Base-by-base conservation (phyloP, 2,329 filamentous ascomycete species). In the Fusarium transvaalense region DNA sequence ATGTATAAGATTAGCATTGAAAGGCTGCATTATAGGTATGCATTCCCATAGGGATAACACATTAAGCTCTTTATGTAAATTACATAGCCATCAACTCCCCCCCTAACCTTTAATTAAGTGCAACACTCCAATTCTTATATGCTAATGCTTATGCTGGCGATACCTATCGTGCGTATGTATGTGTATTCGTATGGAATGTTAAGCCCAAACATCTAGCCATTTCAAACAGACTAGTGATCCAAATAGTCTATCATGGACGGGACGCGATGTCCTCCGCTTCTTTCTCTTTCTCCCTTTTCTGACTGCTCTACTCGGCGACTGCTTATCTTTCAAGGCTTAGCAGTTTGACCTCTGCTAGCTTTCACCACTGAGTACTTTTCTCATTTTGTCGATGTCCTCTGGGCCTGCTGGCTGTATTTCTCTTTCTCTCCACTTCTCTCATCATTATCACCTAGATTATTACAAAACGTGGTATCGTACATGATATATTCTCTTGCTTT, bases 381-480 rank as follows among this genome's bases (percentile, higher is more conserved):
- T 52, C 38, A 27, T 42, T 54, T 47, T 43, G 56, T 38, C 48
- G 47, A 46, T 38, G 10, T 39, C 60, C 51, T 52, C 41, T 45
- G 62, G 56, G 57, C 55, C 52, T 41, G 32, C 66, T 51, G 61
- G 50, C 46, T 68, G 55, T 59, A 67, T 63, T 63, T 54, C 62
- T 15, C 48, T 57, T 56, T 21, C 45, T 38, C 38, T 55, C 39
- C 38, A 19, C n/a, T 51, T 34, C 55, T 46, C 43, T 47, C 31
- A 50, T 39, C 41, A 56, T 66, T 53, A 51, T 68, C 61, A 57
- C 64, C 61, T 67, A 70, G 56, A 73, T 74, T 74, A 74, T 71
- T 64, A 64, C 61, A 64, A 69, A 74, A 71, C 53, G 46, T 63
- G 62, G 48, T 74, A 74, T 74, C 71, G 67, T 74, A 74, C 71